Conservation (phyloP, 1,139 yeast species). For the Yamadazyma kanchanaburiensis region DNA sequence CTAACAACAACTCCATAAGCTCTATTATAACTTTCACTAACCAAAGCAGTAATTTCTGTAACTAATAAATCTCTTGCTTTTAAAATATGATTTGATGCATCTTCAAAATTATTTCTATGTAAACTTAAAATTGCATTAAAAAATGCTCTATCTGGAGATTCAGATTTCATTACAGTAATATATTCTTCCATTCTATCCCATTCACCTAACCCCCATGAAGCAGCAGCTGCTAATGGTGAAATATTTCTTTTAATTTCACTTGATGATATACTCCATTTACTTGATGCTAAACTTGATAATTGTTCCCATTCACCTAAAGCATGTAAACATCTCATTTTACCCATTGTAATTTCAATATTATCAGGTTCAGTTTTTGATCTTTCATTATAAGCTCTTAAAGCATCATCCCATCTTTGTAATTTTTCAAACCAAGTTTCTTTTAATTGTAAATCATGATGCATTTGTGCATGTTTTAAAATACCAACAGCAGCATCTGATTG, state of each 20-base stretch:
- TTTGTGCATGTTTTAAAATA: conserved; percentile 90
- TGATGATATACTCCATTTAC: conserved; percentile 75
- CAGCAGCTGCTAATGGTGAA: conserved; percentile 98
- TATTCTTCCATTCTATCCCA: conserved; percentile 97
- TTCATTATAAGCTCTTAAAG: conserved; percentile 81
- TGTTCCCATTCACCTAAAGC: conserved; percentile 99
- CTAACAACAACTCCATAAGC: conserved; percentile 96
- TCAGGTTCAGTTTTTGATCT: conserved; percentile 57
- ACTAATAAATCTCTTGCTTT: conserved; percentile 86
- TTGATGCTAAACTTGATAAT: conserved; percentile 78
- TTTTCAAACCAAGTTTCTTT: conserved; percentile 98
- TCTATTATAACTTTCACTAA: conserved; percentile 93
- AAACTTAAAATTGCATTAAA: conserved; percentile 85
- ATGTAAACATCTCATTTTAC: conserved; percentile 96
- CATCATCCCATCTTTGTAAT: conserved; percentile 97
- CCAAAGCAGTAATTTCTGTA: conserved; percentile 91
- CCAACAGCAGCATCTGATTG: conserved; percentile 99
- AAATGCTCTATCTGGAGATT: conserved; percentile 92
- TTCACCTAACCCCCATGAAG: conserved; percentile 97
- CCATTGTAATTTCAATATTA: conserved; percentile 83
- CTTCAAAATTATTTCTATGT: conserved; percentile 82
- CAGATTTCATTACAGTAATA: conserved; percentile 83
- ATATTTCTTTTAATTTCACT: conserved; percentile 78
- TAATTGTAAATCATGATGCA: conserved; percentile 85
- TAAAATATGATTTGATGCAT: conserved; percentile 74